Evolutionary conservation across 2,329 filamentous ascomycete genomes (phyloP).

Genomic region (Furcasterigmium sp.): DNA sequence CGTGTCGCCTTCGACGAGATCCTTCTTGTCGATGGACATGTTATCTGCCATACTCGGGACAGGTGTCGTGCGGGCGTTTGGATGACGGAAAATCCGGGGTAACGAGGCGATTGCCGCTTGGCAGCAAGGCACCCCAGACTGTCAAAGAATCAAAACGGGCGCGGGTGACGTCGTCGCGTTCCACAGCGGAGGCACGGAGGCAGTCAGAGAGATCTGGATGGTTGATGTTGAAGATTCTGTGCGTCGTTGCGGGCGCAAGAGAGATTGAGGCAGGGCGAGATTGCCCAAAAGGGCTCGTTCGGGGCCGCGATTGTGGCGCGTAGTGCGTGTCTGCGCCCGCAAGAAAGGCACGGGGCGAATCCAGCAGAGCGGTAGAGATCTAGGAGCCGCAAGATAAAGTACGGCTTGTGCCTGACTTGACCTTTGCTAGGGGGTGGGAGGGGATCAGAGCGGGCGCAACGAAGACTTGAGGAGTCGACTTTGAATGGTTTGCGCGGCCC

Average conservation of each 20-base stretch:
- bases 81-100: slow-evolving; percentile 17
- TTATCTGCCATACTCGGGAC: slow-evolving; percentile 52
- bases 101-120: slow-evolving; percentile 5
- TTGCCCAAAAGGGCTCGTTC: slow-evolving; percentile 14
- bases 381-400: slow-evolving; percentile 15
- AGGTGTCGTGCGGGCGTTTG: not conserved
- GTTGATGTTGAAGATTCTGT: slow-evolving; percentile 25
- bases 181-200: slow-evolving; percentile 9
- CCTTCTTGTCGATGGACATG: slow-evolving; percentile 63
- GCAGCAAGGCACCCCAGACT: slow-evolving; percentile 6
- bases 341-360: slow-evolving; percentile 12
- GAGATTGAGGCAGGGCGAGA: slow-evolving; percentile 15
- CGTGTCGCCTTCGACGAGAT: slow-evolving; percentile 50
- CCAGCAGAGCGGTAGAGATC: slow-evolving; percentile 22
- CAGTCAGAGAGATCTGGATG: slow-evolving; percentile 13
- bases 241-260: slow-evolving; percentile 28
- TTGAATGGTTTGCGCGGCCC: slow-evolving; percentile 13
- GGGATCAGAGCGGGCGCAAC: slow-evolving; percentile 14
- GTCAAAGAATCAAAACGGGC: slow-evolving; percentile 23
- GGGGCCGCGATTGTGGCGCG: slow-evolving; percentile 19
- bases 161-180: slow-evolving; percentile 25
- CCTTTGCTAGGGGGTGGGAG: no score
- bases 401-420: slow-evolving; percentile 14
- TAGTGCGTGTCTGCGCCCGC: slow-evolving; percentile 15
- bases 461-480: slow-evolving; percentile 10